Base-by-base conservation (phyloP, 208 protist genomes). In the Wallacemonas sp. region DNA sequence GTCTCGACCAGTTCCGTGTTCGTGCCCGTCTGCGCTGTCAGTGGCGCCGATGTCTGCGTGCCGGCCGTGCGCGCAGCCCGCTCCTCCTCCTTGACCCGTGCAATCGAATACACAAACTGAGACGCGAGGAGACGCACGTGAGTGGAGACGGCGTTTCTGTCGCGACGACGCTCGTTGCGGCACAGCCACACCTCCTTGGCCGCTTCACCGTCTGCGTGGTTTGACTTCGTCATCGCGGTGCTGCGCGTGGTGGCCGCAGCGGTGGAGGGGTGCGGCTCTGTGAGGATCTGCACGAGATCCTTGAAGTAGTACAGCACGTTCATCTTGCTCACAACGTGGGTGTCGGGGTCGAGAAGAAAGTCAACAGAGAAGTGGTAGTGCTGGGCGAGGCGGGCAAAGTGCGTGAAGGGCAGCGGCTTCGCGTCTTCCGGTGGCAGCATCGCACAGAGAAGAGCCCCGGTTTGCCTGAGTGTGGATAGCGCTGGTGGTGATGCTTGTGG, bases 391-490 rank as follows among this genome's bases (percentile, higher is more conserved):
- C 61, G 62, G 2, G 57, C 24, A 33, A 88, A 79, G 38, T 82
- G 29, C 24, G 49, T 64, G 46, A 88, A 34, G 48, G 61, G 44
- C 47, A 87, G 67, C 38, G 80, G 76, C 23, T 62, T 55, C 11
- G 76, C 80, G 41, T 87, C 80, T 23, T 63, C 43, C 1, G 80
- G 80, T 1, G 80, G 80, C 27, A 87, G 65, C 33, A 87, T 49
- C 4, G 68, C 70, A 23, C 64, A 76, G 0, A 87, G 68, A 8
- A 87, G 71, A 0, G 70, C 52, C 3, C 62, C 66, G 2, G 61
- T 72, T 12, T 61, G 73, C 4, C 41, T 41, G 9, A 69, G 36
- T 30, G n/a, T n/a, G n/a, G n/a, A n/a, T n/a, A n/a, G n/a, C n/a
- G n/a, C n/a, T n/a, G n/a, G n/a, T n/a, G n/a, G n/a, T n/a, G n/a